phyloP scores from a whole-genome alignment of 768 basidiomycete species.

The Suillus brevipes region DNA sequence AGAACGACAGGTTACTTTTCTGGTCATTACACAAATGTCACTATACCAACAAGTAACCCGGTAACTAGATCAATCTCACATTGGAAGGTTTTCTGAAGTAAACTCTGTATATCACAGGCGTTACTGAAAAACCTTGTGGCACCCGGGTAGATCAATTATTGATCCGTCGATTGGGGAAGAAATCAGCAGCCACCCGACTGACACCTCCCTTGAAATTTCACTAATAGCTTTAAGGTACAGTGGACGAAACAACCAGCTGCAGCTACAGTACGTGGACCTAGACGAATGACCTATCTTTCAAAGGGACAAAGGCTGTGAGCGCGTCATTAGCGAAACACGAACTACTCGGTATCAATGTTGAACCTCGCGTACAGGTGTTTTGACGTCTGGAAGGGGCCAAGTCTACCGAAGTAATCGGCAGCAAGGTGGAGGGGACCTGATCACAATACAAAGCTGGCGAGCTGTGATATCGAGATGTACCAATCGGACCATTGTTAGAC shows the following conservation, averaged over 20 bases:
- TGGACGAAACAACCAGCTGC: background rate
- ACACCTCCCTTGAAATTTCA: background rate
- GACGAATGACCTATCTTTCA: background rate
- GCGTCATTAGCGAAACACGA: background rate
- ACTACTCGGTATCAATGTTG: too few relatives aligned
- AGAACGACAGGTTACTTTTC: background rate
- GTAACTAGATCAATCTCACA: background rate
- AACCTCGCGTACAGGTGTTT: background rate
- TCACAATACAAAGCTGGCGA: too few relatives aligned
- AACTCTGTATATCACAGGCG: too few relatives aligned
- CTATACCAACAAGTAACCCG: background rate
- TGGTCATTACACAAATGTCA: background rate
- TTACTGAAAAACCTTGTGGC: background rate
- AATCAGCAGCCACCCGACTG: background rate
- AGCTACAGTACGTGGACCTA: background rate
- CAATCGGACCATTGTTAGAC: background rate
- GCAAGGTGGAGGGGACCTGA: background rate
- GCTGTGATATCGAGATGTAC: too few relatives aligned
- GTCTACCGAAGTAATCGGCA: background rate
- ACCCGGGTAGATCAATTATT: background rate
- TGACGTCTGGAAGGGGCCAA: background rate
- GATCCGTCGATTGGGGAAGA: background rate
- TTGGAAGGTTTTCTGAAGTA: background rate
- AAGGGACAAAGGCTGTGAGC: background rate
- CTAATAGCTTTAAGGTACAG: background rate